Evolutionary conservation across 345 rosid genomes (phyloP).

Genomic region (Syzygium jambos): DNA sequence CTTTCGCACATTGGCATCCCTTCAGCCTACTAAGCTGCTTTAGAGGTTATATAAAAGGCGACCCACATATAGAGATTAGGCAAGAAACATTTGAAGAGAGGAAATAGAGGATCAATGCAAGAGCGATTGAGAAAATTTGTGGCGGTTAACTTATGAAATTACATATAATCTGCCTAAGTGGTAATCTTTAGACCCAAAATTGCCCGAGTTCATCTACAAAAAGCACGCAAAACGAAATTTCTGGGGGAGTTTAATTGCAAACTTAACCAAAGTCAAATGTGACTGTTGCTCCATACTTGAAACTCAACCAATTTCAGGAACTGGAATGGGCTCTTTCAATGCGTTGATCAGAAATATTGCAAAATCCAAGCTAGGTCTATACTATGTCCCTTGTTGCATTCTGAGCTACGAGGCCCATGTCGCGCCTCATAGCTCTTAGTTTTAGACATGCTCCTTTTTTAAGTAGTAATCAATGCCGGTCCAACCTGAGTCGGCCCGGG

Average conservation of each 20-base stretch:
- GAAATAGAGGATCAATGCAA: background rate
- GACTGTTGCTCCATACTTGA: background rate
- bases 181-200: too few relatives aligned
- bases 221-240: background rate
- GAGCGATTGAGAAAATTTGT: background rate
- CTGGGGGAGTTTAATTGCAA: background rate
- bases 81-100: background rate
- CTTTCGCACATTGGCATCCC: slow-evolving; percentile 20
- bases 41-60: slow-evolving; percentile 2
- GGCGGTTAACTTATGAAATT: background rate
- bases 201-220: background rate
- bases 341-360: background rate
- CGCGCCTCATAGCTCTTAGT: background rate
- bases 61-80: background rate
- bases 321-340: background rate
- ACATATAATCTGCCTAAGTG: background rate
- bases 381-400: background rate
- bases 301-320: background rate
- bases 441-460: background rate
- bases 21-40: slow-evolving; percentile 16
- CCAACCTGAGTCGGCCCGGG: background rate
- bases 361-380: background rate
- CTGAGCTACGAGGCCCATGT: background rate
- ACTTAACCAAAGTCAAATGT: background rate
- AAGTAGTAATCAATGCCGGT: background rate